phyloP scores from a whole-genome alignment of 768 basidiomycete species.

The Russula olivacea region DNA sequence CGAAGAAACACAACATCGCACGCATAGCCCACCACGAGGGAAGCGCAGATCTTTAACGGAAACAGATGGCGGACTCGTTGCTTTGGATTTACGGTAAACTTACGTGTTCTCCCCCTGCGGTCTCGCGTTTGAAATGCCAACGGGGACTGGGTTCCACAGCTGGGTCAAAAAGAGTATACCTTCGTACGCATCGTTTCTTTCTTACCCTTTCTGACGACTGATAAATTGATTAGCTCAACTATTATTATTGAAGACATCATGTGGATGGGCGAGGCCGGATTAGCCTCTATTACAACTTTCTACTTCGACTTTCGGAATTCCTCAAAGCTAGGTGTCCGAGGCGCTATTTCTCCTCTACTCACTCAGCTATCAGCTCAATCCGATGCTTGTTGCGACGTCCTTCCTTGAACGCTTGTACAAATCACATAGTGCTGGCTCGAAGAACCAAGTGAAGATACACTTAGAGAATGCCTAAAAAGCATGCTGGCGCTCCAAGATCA shows the following conservation, averaged over 20 bases:
- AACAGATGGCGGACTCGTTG: too few relatives aligned
- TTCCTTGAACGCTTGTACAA: not conserved
- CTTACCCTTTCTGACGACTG: too few relatives aligned
- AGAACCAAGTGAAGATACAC: not conserved
- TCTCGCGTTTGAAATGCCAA: too few relatives aligned
- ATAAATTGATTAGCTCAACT: not conserved
- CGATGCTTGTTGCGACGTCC: not conserved
- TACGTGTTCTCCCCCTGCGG: too few relatives aligned
- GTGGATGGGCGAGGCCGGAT: not conserved
- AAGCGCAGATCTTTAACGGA: too few relatives aligned
- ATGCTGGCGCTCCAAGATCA: not conserved
- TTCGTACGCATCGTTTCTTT: not conserved
- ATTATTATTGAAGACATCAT: not conserved
- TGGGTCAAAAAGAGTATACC: not conserved
- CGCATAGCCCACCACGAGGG: too few relatives aligned
- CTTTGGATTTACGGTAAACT: not conserved
- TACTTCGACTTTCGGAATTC: not conserved
- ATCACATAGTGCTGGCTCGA: not conserved
- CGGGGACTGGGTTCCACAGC: not conserved
- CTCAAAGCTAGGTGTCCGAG: not conserved
- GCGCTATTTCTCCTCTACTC: not conserved
- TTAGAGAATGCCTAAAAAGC: not conserved
- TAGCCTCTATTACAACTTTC: not conserved
- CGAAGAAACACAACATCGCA: too few relatives aligned
- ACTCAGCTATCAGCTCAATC: not conserved